A percentile compares a stretch with the other conserved stretches of the same genome.
phyloP scores from a whole-genome alignment of 441 rosid species.

The Macaranga tanarius region DNA sequence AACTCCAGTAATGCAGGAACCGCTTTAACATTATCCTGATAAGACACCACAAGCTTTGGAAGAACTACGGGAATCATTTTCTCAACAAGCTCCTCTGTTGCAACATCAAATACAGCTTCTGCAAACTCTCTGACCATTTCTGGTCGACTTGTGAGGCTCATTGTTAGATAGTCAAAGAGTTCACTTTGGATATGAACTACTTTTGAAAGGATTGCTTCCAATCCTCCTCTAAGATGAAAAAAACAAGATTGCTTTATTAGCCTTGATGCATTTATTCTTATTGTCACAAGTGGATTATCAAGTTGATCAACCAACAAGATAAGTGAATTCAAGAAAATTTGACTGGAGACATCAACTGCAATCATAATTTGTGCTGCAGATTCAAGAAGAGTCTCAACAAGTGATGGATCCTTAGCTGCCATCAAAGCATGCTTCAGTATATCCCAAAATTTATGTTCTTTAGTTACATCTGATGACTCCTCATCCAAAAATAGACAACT shows the following conservation, averaged over 20 bases:
- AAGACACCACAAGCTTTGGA: conserved; percentile 91
- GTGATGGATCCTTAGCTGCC: conserved; percentile 62
- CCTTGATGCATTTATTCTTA: conserved; percentile 73
- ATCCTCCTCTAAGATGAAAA: conserved; percentile 83
- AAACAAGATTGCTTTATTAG: conserved; percentile 70
- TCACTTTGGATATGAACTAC: conserved; percentile 57
- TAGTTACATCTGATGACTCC: conserved; percentile 41
- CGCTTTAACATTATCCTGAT: conserved; percentile 66
- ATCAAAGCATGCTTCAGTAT: conserved; percentile 59
- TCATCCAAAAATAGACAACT: conserved; percentile 56
- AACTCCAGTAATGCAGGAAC: conserved; percentile 61
- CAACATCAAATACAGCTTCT: conserved; percentile 83
- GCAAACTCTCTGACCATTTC: conserved; percentile 84
- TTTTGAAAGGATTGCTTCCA: conserved; percentile 62
- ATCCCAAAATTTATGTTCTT: conserved; percentile 54
- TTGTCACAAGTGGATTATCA: conserved; percentile 67
- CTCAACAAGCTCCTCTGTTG: conserved; percentile 64
- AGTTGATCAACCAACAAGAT: conserved; percentile 89
- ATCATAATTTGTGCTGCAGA: conserved; percentile 75
- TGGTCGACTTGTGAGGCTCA: conserved; percentile 65
- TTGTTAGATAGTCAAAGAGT: conserved; percentile 68
- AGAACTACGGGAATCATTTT: conserved; percentile 88
- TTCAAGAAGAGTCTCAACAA: conserved; percentile 82
- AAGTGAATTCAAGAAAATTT: conserved; percentile 66
- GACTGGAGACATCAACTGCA: conserved; percentile 63